Percentiles rank a stretch among this genome's conserved stretches.
Evolutionary conservation across 1,284 basidiomycete genomes (phyloP).

Genomic region (Apiotrichum montevideense): DNA sequence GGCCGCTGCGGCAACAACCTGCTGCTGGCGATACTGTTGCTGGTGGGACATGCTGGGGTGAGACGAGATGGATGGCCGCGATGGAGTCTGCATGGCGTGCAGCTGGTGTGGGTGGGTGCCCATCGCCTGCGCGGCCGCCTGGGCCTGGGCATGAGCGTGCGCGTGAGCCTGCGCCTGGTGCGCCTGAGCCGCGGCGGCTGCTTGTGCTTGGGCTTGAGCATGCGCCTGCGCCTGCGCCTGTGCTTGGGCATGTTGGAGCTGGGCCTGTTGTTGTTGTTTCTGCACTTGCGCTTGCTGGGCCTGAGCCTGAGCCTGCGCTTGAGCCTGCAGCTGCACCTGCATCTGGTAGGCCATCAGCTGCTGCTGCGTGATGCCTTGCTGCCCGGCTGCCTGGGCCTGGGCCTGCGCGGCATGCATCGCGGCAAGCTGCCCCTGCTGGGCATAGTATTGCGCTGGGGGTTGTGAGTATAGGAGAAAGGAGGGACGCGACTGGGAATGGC

Average conservation of each 20-base stretch:
- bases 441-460: background rate
- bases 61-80: background rate
- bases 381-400: background rate
- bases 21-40: background rate
- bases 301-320: background rate
- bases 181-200: background rate
- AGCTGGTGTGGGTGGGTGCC: background rate
- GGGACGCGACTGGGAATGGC: too few relatives aligned
- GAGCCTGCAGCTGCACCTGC: background rate
- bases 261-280: too few relatives aligned
- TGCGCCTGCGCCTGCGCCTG: constrained; percentile 1
- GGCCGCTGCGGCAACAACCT: constrained; percentile 4
- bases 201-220: background rate
- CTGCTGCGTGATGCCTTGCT: background rate
- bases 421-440: background rate
- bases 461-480: too few relatives aligned
- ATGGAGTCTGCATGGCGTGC: background rate
- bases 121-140: background rate
- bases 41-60: background rate
- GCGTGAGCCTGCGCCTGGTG: background rate
- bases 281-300: background rate
- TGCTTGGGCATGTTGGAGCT: background rate
- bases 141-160: background rate
- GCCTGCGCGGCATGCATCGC: background rate
- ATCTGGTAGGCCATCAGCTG: background rate